These are phyloP conservation scores for Penicilliopsis zonata DNA, from an alignment of 495 filamentous ascomycete genomes.

Conservation along the genomic window DNA sequence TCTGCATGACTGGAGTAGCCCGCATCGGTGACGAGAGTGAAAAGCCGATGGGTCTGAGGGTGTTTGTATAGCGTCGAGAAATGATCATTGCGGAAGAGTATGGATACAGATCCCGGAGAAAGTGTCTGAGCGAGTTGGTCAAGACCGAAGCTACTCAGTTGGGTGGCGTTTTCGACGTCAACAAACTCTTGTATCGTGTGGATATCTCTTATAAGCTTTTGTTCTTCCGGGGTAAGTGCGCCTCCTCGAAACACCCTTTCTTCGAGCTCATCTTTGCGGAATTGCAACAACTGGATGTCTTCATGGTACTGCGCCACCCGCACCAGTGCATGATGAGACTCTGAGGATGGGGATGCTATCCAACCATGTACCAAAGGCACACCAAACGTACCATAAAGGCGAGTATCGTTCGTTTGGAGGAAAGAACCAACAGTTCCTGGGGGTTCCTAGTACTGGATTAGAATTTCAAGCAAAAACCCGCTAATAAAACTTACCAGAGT, in stretches of 20 bases:
- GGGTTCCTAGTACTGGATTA: conserved; percentile 22
- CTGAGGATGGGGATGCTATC: conserved; percentile 56
- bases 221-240: conserved; percentile 43
- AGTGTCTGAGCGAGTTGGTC: conserved; percentile 52
- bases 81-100: conserved; percentile 94
- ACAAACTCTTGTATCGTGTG: conserved; percentile 72
- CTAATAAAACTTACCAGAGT: conserved; percentile 32
- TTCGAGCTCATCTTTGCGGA: conserved; percentile 79
- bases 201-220: conserved; percentile 70
- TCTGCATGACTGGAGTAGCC: conserved; percentile 83
- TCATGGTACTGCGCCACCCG: conserved; percentile 74
- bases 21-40: conserved; percentile 80
- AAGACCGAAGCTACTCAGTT: conserved; percentile 74
- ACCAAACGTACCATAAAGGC: conserved; percentile 73
- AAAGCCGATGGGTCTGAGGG: conserved; percentile 55
- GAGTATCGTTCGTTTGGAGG: conserved; percentile 71
- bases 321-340: conserved; percentile 51
- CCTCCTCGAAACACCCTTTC: conserved; percentile 52
- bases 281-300: conserved; percentile 77
- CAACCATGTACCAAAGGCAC: conserved; percentile 92
- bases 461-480: conserved; percentile 21
- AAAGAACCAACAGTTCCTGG: conserved; percentile 55
- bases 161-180: conserved; percentile 58
- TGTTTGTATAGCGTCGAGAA: conserved; percentile 85
- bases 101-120: conserved; percentile 63